A percentile compares a stretch with the other conserved stretches of the same genome.
phyloP scores from a whole-genome alignment of 768 basidiomycete genomes.

The Ramaria rubella region DNA sequence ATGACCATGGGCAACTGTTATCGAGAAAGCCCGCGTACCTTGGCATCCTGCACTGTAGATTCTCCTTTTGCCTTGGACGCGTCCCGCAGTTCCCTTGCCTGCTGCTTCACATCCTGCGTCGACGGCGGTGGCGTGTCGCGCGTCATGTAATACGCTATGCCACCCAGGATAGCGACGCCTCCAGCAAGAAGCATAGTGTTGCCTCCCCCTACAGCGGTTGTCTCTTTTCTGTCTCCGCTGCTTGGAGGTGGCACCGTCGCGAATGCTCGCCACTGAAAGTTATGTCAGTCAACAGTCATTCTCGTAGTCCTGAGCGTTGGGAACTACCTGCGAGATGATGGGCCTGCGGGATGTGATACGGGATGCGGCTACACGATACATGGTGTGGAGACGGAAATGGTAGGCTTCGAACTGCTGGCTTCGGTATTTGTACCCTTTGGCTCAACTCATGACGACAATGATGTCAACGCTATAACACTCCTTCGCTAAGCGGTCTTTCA shows the following conservation, averaged over 20 bases:
- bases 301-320: neutral
- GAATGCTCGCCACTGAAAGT: neutral
- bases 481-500: neutral
- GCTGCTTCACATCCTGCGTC: neutral
- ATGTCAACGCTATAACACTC: neutral
- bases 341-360: neutral
- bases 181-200: constrained; percentile 8
- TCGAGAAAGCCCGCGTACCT: neutral
- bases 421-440: neutral
- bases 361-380: constrained; percentile 1
- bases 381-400: neutral
- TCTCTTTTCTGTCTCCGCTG: constrained; percentile 1
- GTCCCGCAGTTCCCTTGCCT: constrained; percentile 3
- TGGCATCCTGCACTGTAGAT: neutral
- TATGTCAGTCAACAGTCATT: neutral
- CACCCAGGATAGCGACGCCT: constrained; percentile 4
- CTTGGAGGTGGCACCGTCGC: neutral
- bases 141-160: constrained; percentile 7
- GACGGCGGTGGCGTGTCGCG: neutral
- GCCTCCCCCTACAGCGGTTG: neutral
- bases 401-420: neutral
- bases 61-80: neutral
- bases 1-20: neutral
- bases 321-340: neutral
- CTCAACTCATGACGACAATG: constrained; percentile 3